Base-by-base conservation (phyloP, 176 grass and related monocot genomes). In the Thinopyrum elongatum region DNA sequence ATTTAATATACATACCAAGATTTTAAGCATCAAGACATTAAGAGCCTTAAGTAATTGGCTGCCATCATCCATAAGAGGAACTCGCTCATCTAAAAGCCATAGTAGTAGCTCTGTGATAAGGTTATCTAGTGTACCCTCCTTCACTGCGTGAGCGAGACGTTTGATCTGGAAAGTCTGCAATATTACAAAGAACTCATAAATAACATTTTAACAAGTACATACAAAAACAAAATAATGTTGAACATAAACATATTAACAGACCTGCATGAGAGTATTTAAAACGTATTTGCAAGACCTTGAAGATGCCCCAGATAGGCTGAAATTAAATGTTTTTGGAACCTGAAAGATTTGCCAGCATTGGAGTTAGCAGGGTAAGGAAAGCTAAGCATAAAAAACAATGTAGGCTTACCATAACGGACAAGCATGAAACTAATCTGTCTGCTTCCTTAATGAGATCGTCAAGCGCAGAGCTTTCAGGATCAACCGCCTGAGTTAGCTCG, bases 11-110 rank as follows among this genome's bases (percentile, higher is more conserved):
- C 65, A 76, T 16, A 99, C 97, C 92, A 99, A 80, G 68, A 99
- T 99, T 90, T 99, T 99, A 88, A 99, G 97, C 97, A 99, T 99
- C 10, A 99, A 93, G 73, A 99, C 97, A 78, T 99, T 99, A 19
- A 99, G 85, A 82, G 97, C 97, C 78, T 99, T 99, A 17, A 99
- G 87, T 64, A 99, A 86, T 81, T 99, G 97, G 76, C 97, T 99
- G 28, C 97, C 97, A 90, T 99, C 97, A 76, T 99, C 97, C 97
- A 99, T 99, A 80, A 93, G 90, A 85, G 97, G 92, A 82, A 99
- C 97, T 26, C 97, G 94, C 83, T 99, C 97, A 77, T 99, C 97
- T 65, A 99, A 94, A 86, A 99, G 97, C 97, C 97, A 99, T 64
- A 99, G 97, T 44, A 99, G 92, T 77, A 99, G 85, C 85, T 99